Evolutionary conservation across 345 rosid genomes (phyloP).

Genomic region (Acer negundo): DNA sequence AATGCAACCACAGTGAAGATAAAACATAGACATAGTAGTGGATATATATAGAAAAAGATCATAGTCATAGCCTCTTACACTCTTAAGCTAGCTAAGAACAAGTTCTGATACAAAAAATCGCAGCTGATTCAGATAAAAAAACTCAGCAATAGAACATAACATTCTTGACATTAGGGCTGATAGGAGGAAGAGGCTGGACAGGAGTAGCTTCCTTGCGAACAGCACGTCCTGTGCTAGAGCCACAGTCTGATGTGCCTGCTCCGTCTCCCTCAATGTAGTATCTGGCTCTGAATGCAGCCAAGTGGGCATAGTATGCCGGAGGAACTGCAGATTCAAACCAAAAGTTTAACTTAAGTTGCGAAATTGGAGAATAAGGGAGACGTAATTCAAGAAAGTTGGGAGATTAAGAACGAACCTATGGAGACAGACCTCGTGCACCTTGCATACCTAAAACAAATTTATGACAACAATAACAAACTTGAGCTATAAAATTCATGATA

Average conservation of each 20-base stretch:
- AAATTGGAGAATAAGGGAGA: background rate
- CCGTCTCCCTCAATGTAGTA: constrained; percentile 36
- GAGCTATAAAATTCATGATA: background rate
- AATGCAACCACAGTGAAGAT: background rate
- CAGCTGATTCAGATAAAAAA: background rate
- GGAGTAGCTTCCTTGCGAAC: background rate
- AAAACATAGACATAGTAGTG: background rate
- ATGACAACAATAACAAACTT: background rate
- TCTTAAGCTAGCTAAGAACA: background rate
- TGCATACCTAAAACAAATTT: constrained; percentile 46
- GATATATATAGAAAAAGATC: background rate
- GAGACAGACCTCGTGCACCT: constrained; percentile 80
- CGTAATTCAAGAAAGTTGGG: background rate
- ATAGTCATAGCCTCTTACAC: background rate
- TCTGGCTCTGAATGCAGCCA: constrained; percentile 48
- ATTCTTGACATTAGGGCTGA: constrained; percentile 41
- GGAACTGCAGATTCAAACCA: constrained; percentile 43
- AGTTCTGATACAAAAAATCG: background rate
- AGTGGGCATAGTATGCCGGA: constrained; percentile 50
- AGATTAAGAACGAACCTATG: constrained; percentile 41
- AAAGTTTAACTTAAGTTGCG: background rate
- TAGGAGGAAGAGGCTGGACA: constrained; percentile 32
- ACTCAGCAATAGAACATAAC: constrained; percentile 38
- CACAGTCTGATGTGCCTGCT: constrained; percentile 14
- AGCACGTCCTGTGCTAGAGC: background rate